Evolutionary conservation across 345 rosid species (phyloP), one percentile per base, ranked within the genome.

Genomic region (Citrus medica): DNA sequence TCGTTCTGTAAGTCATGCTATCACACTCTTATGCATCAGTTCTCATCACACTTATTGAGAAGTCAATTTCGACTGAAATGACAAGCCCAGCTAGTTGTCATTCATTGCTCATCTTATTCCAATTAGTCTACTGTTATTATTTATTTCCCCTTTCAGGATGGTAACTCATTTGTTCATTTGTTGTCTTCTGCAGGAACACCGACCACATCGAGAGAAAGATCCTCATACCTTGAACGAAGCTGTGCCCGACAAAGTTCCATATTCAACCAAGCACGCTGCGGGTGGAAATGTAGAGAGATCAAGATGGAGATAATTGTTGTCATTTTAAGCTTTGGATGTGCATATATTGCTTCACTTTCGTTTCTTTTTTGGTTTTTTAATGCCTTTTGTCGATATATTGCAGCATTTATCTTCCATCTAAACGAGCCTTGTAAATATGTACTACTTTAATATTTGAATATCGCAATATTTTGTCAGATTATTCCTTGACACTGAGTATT

Each of bases 1-100:
- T 76, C 97, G 98, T 74, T 27, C 90, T 19, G 99, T 95, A 87
- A 82, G 97, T 80, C n/a, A 61, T 60, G 14, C 67, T 65, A 46
- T 6, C 75, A 27, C 22, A 6, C 10, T 55, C 51, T 67, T 60
- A 1, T 27, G 61, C 30, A 5, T 40, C 19, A 60, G 6, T n/a
- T 68, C 48, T 53, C 17, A 7, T 35, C 21, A 62, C 55, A 38
- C 60, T 69, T 7, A 16, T 48, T 21, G 30, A 24, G 21, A 67
- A n/a, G 69, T 65, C 42, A 30, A 66, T 73, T 25, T 72, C 22
- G 5, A 71, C 6, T 53, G 59, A 28, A n/a, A 48, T 35, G 28
- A 42, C 25, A 17, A 24, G 16, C 27, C 69, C 14, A 53, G 28
- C 33, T 68, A 25, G 62, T 40, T 63, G 60, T 63, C 5, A 10